phyloP scores from a whole-genome alignment of 2,329 filamentous ascomycete genomes.

The Talaromyces islandicus region DNA sequence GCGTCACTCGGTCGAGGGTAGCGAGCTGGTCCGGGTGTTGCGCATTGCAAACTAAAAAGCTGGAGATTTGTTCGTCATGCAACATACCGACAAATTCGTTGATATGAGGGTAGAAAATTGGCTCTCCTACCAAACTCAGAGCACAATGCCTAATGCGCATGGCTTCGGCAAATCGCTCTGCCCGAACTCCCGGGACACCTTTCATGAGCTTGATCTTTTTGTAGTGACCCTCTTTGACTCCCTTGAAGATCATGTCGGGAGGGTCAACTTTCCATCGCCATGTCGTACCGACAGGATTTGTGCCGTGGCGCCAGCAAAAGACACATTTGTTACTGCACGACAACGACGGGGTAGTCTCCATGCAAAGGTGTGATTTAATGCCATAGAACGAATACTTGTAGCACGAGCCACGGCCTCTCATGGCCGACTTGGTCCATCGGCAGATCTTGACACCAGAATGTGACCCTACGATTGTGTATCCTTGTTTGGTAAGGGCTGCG shows the following conservation, averaged over 20 bases:
- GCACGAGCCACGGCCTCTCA: conserved; percentile 87
- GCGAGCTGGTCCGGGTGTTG: conserved; percentile 91
- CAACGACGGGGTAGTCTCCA: conserved; percentile 94
- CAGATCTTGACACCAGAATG: conserved; percentile 98
- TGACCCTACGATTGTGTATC: conserved; percentile 89
- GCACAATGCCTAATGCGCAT: conserved; percentile 93
- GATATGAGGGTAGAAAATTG: conserved; percentile 98
- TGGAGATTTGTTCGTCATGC: conserved; percentile 80
- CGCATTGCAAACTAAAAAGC: conserved; percentile 93
- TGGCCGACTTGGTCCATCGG: conserved; percentile 95
- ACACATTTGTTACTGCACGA: conserved; percentile 98
- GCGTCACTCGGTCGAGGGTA: conserved; percentile 76
- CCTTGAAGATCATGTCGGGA: conserved; percentile 80
- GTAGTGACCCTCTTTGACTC: conserved; percentile 88
- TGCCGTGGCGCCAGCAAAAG: conserved; percentile 97
- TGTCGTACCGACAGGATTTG: conserved; percentile 91
- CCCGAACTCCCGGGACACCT: conserved; percentile 84
- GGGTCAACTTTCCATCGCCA: conserved; percentile 96
- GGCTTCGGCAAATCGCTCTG: conserved; percentile 86
- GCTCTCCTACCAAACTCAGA: conserved; percentile 85
- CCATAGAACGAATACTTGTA: conserved; percentile 99
- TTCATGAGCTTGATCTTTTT: conserved; percentile 97
- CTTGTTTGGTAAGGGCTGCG: conserved; percentile 85
- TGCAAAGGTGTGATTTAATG: conserved; percentile 92
- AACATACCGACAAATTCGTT: conserved; percentile 83